phyloP scores from a whole-genome alignment of 148 eudicot genomes.

The Limonium bicolor region DNA sequence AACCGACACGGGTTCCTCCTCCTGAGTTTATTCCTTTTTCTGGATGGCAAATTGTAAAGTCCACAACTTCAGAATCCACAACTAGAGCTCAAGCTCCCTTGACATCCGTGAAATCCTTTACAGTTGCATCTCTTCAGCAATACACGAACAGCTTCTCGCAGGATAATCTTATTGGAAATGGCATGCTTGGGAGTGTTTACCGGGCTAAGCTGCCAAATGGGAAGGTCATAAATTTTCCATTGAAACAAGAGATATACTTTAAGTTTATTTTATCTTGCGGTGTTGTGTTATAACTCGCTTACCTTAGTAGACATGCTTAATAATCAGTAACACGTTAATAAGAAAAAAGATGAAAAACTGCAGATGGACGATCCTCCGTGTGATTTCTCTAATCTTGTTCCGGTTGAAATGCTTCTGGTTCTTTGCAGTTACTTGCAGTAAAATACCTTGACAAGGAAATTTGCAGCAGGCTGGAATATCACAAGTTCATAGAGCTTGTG shows the following conservation, averaged over 20 bases:
- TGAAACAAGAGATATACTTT: no score
- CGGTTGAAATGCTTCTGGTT: no score
- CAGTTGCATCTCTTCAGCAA: conserved; percentile 91
- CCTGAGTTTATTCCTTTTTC: conserved; percentile 17
- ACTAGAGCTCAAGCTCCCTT: conserved; percentile 25
- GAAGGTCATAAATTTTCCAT: conserved; percentile 36
- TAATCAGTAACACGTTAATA: no score
- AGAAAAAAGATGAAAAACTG: no score
- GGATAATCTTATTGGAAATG: conserved; percentile 70
- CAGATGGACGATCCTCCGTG: no score
- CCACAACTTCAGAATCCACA: conserved; percentile 26
- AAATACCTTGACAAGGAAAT: conserved; percentile 79
- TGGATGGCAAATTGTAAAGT: conserved; percentile 43
- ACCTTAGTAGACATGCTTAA: no score
- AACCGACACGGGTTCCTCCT: conserved; percentile 37
- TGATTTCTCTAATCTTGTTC: no score
- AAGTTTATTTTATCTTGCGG: no score
- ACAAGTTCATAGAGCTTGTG: conserved; percentile 73
- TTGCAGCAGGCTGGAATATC: conserved; percentile 50
- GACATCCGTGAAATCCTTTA: conserved; percentile 66
- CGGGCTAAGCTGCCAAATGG: conserved; percentile 68
- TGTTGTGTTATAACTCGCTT: no score
- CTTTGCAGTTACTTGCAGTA: conserved; percentile 60
- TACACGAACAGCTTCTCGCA: conserved; percentile 90
- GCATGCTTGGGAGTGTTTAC: conserved; percentile 93